Base-by-base conservation (phyloP, 2,329 filamentous ascomycete species). In the Trichothecium sympodiale region DNA sequence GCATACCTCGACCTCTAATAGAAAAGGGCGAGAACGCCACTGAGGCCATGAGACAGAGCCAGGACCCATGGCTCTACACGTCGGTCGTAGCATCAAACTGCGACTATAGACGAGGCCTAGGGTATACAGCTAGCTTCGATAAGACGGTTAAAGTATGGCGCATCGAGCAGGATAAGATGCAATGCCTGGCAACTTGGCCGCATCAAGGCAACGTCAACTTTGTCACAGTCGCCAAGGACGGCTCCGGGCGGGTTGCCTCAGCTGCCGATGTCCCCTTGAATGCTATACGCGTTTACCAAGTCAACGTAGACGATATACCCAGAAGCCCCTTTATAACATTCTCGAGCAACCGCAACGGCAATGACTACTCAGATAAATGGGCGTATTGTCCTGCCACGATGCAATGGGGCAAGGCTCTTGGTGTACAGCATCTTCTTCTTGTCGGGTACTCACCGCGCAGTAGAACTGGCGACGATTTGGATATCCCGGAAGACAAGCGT, bases 391-490 rank as follows among this genome's bases (percentile, higher is more conserved):
- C 76, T 1, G 71, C 76, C 0, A 76, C 75, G 0, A 69, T 80
- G 49, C 71, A 74, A 47, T 80, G 76, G 75, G 76, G 74, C 0
- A 49, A 60, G 17, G 56, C 62, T 2, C 41, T 50, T 0, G 50
- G 44, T 1, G 65, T 68, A 2, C 55, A 56, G 2, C 66, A 77
- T 42, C 54, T 78, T 6, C 59, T 80, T 0, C 56, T 77, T 0
- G 70, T 79, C 2, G 76, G 76, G 8, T 80, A 77, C 50, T 80
- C 76, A 5, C 76, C 76, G 2, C 62, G 76, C 13, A 69, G 69
- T 39, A 27, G 23, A 8, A 64, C 53, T 0, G 58, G 58, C 0
- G 65, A 77, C 15, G 74, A 80, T 18, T 52, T 55, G 3, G 68
- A 74, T 26, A 77, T 80, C 16, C 75, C 76, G 0, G 65, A 69